phyloP scores from a whole-genome alignment of 306 rosid genomes.

The Astragalus glycyphyllos region DNA sequence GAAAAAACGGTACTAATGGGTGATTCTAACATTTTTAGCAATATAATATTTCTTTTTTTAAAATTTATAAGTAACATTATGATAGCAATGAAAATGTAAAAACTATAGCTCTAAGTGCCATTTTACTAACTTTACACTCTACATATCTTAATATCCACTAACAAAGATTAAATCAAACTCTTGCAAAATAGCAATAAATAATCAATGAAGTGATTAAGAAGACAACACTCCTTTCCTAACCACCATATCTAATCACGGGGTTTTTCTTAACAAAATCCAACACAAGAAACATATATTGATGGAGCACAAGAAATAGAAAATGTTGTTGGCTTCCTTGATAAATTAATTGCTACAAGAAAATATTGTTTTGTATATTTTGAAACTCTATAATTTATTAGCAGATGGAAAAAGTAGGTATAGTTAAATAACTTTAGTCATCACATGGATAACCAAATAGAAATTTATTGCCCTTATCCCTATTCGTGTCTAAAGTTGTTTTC shows the following conservation, averaged over 20 bases:
- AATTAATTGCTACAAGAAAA: background rate
- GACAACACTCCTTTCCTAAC: slow-evolving; percentile 29
- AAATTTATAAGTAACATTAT: too few relatives aligned
- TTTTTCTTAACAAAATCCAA: background rate
- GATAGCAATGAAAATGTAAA: too few relatives aligned
- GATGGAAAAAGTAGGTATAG: slow-evolving; percentile 41
- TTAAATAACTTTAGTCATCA: slow-evolving; percentile 34
- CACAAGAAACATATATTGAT: slow-evolving; percentile 32
- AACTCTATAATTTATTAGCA: slow-evolving; percentile 3
- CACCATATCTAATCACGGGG: slow-evolving; percentile 14
- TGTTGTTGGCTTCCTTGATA: slow-evolving; percentile 13
- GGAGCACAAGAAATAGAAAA: slow-evolving; percentile 25
- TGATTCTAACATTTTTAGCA: too few relatives aligned
- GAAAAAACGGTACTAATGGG: too few relatives aligned
- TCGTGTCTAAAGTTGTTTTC: slow-evolving; percentile 19
- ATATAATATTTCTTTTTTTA: too few relatives aligned
- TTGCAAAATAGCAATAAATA: slow-evolving; percentile 17
- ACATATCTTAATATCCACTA: slow-evolving; percentile 16
- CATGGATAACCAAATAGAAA: slow-evolving; percentile 46
- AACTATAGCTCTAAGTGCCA: too few relatives aligned
- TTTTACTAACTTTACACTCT: background rate
- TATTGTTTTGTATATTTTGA: slow-evolving; percentile 9
- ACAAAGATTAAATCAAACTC: slow-evolving; percentile 27
- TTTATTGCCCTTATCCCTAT: slow-evolving; percentile 30
- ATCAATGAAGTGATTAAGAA: slow-evolving; percentile 31